Evolutionary conservation across 768 basidiomycete genomes (phyloP).

Genomic region (Termitomyces sp.): DNA sequence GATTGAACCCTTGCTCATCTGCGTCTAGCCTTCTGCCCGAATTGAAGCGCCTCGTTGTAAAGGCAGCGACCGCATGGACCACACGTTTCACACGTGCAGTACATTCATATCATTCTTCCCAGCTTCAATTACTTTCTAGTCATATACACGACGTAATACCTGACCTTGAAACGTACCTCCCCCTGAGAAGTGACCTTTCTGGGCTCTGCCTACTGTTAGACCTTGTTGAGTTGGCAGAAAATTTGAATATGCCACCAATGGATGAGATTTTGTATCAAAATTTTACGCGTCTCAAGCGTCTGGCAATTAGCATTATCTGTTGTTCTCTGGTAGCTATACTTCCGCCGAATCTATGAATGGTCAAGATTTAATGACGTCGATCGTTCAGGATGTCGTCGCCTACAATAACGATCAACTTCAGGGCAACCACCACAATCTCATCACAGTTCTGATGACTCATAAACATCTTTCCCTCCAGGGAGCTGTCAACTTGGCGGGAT

Average conservation of each 20-base stretch:
- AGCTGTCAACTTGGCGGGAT: slow-evolving; percentile 38
- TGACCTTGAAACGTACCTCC: slow-evolving; percentile 42
- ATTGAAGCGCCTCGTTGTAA: slow-evolving; percentile 27
- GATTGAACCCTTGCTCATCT: slow-evolving; percentile 4
- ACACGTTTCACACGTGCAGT: slow-evolving; percentile 33
- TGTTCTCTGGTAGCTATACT: slow-evolving; percentile 44
- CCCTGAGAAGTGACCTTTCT: slow-evolving; percentile 39
- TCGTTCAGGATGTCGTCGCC: slow-evolving; percentile 50
- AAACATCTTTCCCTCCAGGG: slow-evolving; percentile 42
- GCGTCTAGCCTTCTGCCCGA: slow-evolving; percentile 33
- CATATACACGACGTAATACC: slow-evolving; percentile 25
- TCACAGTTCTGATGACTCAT: slow-evolving; percentile 43
- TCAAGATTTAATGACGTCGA: slow-evolving; percentile 4
- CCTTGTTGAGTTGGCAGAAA: slow-evolving; percentile 48
- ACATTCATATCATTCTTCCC: slow-evolving; percentile 30
- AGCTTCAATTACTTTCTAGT: slow-evolving; percentile 22
- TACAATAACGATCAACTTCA: slow-evolving; percentile 42
- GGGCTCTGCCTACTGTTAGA: slow-evolving; percentile 47
- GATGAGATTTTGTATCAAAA: slow-evolving; percentile 18
- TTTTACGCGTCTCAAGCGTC: slow-evolving; percentile 29
- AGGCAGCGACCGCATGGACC: slow-evolving; percentile 33
- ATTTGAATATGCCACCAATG: slow-evolving; percentile 32
- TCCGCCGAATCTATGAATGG: background rate
- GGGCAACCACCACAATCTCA: slow-evolving; percentile 37
- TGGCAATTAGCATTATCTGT: slow-evolving; percentile 45